Conservation (phyloP, 306 rosid species). For the Fragaria iinumae region DNA sequence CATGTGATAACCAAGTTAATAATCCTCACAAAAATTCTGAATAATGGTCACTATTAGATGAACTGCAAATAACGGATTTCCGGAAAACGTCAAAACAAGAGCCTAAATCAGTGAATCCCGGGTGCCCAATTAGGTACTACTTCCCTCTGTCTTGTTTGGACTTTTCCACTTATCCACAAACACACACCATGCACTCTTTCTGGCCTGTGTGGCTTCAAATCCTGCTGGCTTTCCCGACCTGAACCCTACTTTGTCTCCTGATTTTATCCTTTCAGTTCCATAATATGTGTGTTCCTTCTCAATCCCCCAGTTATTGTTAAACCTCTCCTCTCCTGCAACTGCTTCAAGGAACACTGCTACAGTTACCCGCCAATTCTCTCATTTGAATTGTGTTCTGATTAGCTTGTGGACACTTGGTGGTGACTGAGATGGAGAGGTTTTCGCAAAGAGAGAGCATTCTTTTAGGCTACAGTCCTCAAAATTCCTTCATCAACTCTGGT, state of each 20-base stretch:
- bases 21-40: conserved; percentile 32
- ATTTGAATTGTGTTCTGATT: conserved; percentile 6
- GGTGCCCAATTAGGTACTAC: background rate
- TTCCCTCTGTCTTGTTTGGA: conserved; percentile 21
- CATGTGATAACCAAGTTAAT: conserved; percentile 22
- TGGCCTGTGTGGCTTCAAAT: conserved; percentile 52
- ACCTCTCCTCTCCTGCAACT: background rate
- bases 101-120: background rate
- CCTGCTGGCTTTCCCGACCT: conserved; percentile 3
- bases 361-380: background rate
- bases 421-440: conserved; percentile 50
- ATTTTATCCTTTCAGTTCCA: conserved; percentile 17
- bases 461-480: conserved; percentile 41
- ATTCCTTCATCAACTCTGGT: conserved; percentile 35
- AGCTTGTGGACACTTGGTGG: background rate
- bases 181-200: background rate
- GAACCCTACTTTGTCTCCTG: conserved; percentile 16
- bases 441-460: conserved; percentile 54
- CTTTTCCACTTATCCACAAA: conserved; percentile 37
- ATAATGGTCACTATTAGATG: conserved; percentile 25
- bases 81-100: background rate
- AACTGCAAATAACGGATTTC: background rate
- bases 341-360: background rate
- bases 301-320: background rate
- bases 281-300: background rate